Evolutionary conservation across 148 eudicot species (phyloP), one percentile per base, ranked within the genome.

Genomic region (Heliamphora exappendiculata): DNA sequence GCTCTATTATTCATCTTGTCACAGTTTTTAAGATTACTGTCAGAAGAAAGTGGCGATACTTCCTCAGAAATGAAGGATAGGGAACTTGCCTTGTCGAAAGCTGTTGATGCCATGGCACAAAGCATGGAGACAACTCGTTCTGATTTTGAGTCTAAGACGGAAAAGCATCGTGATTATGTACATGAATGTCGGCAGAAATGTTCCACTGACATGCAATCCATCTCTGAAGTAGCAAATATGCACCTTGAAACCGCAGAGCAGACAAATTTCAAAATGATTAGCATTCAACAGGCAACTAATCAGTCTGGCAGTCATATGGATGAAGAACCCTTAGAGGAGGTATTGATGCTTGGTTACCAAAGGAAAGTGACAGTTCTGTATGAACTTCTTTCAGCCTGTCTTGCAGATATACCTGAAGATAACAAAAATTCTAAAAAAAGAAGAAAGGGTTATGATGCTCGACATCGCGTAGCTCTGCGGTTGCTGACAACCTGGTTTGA

Each of bases 341-440:
- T 86, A 72, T 83, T 37, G 36, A 82, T 78, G 83, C 96, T 95
- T 76, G 79, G 87, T 82, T 88, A 91, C 81, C 82, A 84, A 49
- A 92, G 85, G 81, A 95, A 92, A 85, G 80, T 95, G 62, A 75
- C 80, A 22, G 91, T 93, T 86, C 87, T 95, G 9, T 89, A 89
- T 80, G 91, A 95, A 82, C 94, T 95, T 88, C 89, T 95, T 71
- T 86, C 94, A 55, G 99, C 94, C 76, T 92, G 99, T 85, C 88
- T 95, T 42, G 93, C 99, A n/a, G 74, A 82, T 78, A 70, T 82
- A 70, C 88, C 93, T n/a, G 93, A 87, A 53, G 85, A 81, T 59
- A 71, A 70, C 19, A 92, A 89, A 76, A 85, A 81, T 10, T 64
- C 86, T 19, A 80, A 80, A 78, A 79, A 73, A 71, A 83, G 80